phyloP scores from a whole-genome alignment of 2,329 filamentous ascomycete species.

The Aureobasidium sp. region DNA sequence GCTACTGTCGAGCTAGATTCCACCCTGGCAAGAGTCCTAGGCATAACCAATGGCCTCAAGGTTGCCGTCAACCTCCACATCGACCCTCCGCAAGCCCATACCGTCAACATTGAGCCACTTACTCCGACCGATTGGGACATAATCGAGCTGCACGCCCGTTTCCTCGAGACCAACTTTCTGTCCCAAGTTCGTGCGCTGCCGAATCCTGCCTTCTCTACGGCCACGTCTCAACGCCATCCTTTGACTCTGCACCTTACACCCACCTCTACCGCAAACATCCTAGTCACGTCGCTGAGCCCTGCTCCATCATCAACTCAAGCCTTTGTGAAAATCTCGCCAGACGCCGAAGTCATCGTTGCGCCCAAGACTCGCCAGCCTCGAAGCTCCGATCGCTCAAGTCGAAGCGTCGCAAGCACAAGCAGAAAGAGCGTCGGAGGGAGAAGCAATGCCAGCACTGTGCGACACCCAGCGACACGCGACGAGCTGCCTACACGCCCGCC shows the following conservation, averaged over 20 bases:
- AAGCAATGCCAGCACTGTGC: slow-evolving; percentile 65
- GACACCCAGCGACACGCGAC: slow-evolving; percentile 50
- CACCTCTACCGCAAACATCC: slow-evolving; percentile 89
- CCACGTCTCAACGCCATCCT: slow-evolving; percentile 58
- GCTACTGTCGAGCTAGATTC: slow-evolving; percentile 79
- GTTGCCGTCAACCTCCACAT: slow-evolving; percentile 66
- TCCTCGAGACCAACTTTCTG: slow-evolving; percentile 87
- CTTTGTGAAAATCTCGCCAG: slow-evolving; percentile 87
- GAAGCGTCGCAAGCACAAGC: slow-evolving; percentile 73
- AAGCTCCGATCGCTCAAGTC: slow-evolving; percentile 61
- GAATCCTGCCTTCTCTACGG: slow-evolving; percentile 60
- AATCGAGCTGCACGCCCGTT: slow-evolving; percentile 93
- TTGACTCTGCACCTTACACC: slow-evolving; percentile 89
- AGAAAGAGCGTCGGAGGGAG: slow-evolving; percentile 64
- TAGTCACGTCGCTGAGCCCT: slow-evolving; percentile 75
- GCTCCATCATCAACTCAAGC: slow-evolving; percentile 58
- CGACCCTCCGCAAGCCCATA: slow-evolving; percentile 85
- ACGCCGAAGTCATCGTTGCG: slow-evolving; percentile 94
- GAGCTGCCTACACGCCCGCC: slow-evolving; percentile 59
- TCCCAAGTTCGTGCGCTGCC: slow-evolving; percentile 89
- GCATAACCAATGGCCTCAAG: slow-evolving; percentile 74
- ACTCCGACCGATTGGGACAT: slow-evolving; percentile 57
- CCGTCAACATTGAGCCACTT: slow-evolving; percentile 91
- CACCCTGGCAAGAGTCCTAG: slow-evolving; percentile 69
- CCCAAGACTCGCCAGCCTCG: slow-evolving; percentile 74